Conservation (phyloP, 176 grass and related monocot species). For the Lolium perenne region DNA sequence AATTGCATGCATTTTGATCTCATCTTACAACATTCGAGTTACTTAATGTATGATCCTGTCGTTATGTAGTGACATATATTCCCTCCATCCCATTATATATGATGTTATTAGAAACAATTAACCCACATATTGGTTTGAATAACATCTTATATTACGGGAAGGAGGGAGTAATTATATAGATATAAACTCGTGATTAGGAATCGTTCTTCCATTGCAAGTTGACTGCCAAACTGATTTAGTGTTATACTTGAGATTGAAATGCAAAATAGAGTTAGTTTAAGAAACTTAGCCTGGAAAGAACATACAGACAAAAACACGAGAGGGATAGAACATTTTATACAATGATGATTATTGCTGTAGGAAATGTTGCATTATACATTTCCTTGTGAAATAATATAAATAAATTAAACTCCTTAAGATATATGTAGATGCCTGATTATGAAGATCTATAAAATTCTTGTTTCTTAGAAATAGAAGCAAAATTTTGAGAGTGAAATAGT, state of each 20-base stretch:
- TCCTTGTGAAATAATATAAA: neutral
- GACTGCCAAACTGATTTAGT: neutral
- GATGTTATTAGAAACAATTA: no score
- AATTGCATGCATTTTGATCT: neutral
- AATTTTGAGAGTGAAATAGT: no score
- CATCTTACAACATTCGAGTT: neutral
- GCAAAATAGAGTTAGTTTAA: neutral
- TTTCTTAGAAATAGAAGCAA: no score
- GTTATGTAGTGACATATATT: no score
- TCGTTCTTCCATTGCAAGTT: neutral
- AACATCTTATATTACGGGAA: no score
- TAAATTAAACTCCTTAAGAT: no score
- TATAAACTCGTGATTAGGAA: neutral
- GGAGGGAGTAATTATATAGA: no score
- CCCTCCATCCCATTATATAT: no score
- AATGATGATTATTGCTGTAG: neutral
- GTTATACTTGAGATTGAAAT: neutral
- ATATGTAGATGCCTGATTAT: no score
- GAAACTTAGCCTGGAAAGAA: neutral
- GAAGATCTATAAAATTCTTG: no score
- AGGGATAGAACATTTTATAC: neutral
- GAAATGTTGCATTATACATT: neutral
- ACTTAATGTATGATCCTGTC: neutral
- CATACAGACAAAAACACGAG: neutral
- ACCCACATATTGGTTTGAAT: no score